Conservation (phyloP, 2,329 filamentous ascomycete genomes). For the Colletotrichum somersetense region DNA sequence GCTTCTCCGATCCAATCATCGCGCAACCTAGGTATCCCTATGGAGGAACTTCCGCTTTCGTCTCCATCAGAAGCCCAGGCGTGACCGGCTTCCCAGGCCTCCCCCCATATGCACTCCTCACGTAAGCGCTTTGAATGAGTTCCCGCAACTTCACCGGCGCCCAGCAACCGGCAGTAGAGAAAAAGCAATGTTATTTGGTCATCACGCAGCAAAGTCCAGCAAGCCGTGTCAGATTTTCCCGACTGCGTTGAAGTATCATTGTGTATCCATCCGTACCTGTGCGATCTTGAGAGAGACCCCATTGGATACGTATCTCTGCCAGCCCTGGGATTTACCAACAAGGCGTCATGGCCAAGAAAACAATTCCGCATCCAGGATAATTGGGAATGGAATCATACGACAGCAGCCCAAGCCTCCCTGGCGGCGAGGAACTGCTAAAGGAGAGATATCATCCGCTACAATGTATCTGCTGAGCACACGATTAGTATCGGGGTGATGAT, state of each 20-base stretch:
- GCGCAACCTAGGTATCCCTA: not conserved
- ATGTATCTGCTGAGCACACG: too few relatives aligned
- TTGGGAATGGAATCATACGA: not conserved
- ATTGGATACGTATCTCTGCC: not conserved
- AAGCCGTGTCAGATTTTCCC: not conserved
- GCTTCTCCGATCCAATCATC: slow-evolving; percentile 3
- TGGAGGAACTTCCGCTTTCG: not conserved
- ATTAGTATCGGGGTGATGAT: too few relatives aligned
- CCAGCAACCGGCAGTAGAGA: not conserved
- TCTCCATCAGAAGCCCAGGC: not conserved
- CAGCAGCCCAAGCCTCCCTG: not conserved
- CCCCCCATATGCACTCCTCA: too few relatives aligned
- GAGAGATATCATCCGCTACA: not conserved
- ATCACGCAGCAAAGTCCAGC: not conserved
- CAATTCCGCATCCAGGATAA: not conserved
- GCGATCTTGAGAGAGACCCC: too few relatives aligned
- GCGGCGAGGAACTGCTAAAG: not conserved
- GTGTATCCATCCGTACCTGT: too few relatives aligned
- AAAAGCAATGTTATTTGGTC: not conserved
- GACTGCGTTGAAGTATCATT: too few relatives aligned
- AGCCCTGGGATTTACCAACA: too few relatives aligned
- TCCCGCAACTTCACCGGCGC: not conserved
- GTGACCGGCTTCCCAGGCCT: not conserved
- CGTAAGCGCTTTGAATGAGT: not conserved
- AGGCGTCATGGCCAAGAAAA: not conserved